These are phyloP conservation scores for Penicillium sp. DNA, from an alignment of 2,329 filamentous ascomycete genomes.

Conservation along the genomic window DNA sequence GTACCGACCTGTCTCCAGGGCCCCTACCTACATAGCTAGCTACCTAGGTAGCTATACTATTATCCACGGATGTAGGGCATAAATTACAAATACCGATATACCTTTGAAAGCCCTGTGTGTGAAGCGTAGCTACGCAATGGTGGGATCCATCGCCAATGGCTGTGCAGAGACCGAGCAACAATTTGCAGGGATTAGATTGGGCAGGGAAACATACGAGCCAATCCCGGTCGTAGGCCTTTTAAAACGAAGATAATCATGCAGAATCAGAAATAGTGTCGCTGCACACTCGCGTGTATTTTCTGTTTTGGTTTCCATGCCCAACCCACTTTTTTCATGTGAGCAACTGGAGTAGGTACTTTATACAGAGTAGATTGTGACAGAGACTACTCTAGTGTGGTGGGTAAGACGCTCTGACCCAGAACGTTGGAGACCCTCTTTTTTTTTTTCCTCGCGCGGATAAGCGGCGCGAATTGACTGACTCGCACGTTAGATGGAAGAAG, in stretches of 20 bases:
- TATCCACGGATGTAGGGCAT: not conserved
- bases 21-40: too few relatives aligned
- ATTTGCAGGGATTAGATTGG: constrained; percentile 14
- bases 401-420: constrained; percentile 6
- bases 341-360: not conserved
- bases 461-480: constrained; percentile 1
- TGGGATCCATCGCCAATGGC: not conserved
- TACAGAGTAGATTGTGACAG: not conserved
- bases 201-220: constrained; percentile 17
- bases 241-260: constrained; percentile 16
- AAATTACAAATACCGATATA: not conserved
- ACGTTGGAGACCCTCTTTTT: constrained; percentile 7
- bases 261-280: constrained; percentile 6
- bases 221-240: constrained; percentile 1
- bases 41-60: not conserved
- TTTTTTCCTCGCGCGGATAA: not conserved
- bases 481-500: not conserved
- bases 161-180: not conserved
- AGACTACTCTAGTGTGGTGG: not conserved
- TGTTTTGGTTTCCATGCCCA: constrained; percentile 8
- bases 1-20: not conserved
- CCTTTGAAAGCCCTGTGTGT: not conserved
- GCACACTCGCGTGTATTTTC: constrained; percentile 12
- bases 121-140: not conserved
- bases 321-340: constrained; percentile 8